A percentile compares a stretch with the other conserved stretches of the same genome.
Evolutionary conservation across 2,329 filamentous ascomycete genomes (phyloP).

Genomic region (Apiospora kogelbergensis): DNA sequence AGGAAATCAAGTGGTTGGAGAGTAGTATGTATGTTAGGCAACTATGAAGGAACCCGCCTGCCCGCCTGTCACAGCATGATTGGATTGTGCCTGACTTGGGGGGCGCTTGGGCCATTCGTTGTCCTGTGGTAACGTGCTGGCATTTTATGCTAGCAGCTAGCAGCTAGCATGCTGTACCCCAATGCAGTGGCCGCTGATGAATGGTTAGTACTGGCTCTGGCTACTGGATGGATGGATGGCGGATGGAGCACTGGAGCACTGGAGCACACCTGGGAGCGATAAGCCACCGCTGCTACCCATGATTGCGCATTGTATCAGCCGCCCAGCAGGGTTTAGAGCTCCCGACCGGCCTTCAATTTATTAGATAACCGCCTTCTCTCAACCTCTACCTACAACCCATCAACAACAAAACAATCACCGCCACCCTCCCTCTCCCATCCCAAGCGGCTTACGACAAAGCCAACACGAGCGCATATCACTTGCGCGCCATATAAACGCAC

Average conservation of each 20-base stretch:
- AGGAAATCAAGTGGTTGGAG: neutral
- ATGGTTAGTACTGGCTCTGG: no score
- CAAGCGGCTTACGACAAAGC: no score
- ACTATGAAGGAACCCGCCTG: neutral
- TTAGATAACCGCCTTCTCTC: neutral
- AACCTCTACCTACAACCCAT: neutral
- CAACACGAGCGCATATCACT: neutral
- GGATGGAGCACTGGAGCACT: neutral
- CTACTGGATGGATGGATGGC: neutral
- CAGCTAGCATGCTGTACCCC: neutral
- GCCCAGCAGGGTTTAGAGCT: neutral
- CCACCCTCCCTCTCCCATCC: neutral
- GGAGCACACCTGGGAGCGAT: slow-evolving; percentile 1
- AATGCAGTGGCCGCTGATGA: neutral
- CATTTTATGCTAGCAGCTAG: neutral
- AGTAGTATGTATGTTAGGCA: neutral
- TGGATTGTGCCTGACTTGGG: neutral
- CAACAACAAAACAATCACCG: neutral
- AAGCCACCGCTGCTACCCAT: neutral
- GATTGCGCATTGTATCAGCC: slow-evolving; percentile 1
- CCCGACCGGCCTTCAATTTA: slow-evolving; percentile 1
- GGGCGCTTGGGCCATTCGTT: neutral
- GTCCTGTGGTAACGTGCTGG: neutral
- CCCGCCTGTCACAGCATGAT: neutral
- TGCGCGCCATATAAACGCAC: neutral